Conservation (phyloP, 139 green algal species). For the Chlamydomonas sphaeroides region DNA sequence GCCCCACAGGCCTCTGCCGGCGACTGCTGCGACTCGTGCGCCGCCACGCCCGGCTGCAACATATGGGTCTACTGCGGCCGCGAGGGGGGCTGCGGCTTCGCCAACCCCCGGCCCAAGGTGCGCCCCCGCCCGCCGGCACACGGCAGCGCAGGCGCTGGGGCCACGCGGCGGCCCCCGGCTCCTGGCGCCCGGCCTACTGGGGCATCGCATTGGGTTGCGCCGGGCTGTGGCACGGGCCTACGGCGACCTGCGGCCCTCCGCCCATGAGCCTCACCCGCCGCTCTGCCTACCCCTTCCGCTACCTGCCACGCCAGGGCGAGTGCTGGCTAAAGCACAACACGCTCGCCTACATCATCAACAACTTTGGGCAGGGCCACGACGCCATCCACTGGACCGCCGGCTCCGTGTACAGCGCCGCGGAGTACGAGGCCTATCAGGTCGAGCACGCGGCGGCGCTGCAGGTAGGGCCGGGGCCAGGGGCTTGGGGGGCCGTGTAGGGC, state of each 20-base stretch:
- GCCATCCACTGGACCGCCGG: constrained; percentile 67
- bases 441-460: constrained; percentile 1
- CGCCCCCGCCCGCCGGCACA: no score
- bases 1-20: not conserved
- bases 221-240: no score
- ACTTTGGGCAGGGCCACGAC: constrained; percentile 25
- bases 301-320: no score
- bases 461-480: not conserved
- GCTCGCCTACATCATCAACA: constrained; percentile 17
- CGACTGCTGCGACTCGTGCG: constrained; percentile 26
- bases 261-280: not conserved
- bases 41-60: constrained; percentile 6
- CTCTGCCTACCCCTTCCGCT: not conserved
- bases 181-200: no score
- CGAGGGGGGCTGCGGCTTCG: constrained; percentile 25
- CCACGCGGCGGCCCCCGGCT: no score
- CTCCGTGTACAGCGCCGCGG: constrained; percentile 35
- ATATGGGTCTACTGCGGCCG: constrained; percentile 38
- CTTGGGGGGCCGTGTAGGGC: not conserved
- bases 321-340: constrained; percentile 41
- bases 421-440: constrained; percentile 31
- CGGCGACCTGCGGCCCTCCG: not conserved
- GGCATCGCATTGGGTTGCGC: no score
- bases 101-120: not conserved
- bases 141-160: no score